Evolutionary conservation across 2,329 filamentous ascomycete species (phyloP).

Genomic region (Fusarium sp.): DNA sequence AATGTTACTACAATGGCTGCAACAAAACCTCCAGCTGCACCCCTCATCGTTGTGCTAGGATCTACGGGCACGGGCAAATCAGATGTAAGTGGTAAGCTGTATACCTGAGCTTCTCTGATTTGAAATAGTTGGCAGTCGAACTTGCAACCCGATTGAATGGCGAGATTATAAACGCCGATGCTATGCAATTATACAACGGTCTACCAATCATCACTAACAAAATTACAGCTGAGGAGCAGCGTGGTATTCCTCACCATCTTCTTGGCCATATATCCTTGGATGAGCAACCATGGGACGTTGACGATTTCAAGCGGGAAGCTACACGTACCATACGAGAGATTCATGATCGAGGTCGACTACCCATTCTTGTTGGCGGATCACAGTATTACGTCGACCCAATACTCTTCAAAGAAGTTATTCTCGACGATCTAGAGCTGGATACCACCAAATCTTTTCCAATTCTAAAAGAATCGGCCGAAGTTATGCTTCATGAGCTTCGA

Average conservation of each 20-base stretch:
- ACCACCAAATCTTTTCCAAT: conserved; percentile 70
- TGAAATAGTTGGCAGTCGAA: conserved; percentile 82
- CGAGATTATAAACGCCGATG: conserved; percentile 96
- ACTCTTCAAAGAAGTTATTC: conserved; percentile 77
- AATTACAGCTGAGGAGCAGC: conserved; percentile 78
- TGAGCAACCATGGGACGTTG: conserved; percentile 86
- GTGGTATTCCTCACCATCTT: conserved; percentile 87
- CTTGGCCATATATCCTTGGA: conserved; percentile 81
- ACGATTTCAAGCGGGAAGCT: conserved; percentile 79
- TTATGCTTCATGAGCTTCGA: conserved; percentile 77
- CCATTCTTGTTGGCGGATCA: conserved; percentile 92
- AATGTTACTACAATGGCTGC: conserved; percentile 57
- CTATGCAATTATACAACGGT: conserved; percentile 96
- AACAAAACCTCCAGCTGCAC: conserved; percentile 59
- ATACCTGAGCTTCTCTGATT: conserved; percentile 9
- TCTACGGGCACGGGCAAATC: conserved; percentile 96
- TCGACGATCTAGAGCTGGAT: conserved; percentile 55
- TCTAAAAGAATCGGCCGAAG: conserved; percentile 76
- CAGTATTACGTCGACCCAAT: conserved; percentile 95
- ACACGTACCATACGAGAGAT: conserved; percentile 80
- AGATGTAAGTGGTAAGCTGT: conserved; percentile 68
- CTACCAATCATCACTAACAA: conserved; percentile 97
- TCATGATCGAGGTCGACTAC: conserved; percentile 79
- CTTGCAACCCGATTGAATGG: conserved; percentile 86
- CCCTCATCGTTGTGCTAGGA: conserved; percentile 85